A percentile compares a stretch with the other conserved stretches of the same genome.
Evolutionary conservation across 2,329 filamentous ascomycete species (phyloP).

Genomic region (Pseudogymnoascus sp.): DNA sequence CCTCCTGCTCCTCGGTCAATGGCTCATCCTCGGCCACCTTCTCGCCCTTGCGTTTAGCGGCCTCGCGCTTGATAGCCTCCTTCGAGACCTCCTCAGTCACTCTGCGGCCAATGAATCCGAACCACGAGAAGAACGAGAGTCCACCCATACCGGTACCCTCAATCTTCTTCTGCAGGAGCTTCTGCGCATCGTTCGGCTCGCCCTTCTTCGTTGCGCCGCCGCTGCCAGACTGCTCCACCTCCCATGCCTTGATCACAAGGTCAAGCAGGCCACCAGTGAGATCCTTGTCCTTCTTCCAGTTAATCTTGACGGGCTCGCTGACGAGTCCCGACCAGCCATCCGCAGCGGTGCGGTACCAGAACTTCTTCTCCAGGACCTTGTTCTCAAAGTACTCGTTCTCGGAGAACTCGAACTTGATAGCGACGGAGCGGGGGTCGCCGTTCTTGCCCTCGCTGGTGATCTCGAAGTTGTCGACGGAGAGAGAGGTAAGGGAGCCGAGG

Average conservation of each 20-base stretch:
- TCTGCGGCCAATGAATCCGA: conserved; percentile 66
- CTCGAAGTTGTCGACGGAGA: conserved; percentile 76
- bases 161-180: conserved; percentile 45
- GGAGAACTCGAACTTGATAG: conserved; percentile 68
- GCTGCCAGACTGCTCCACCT: conserved; percentile 44
- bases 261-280: conserved; percentile 72
- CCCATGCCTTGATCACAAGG: conserved; percentile 60
- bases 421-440: conserved; percentile 73
- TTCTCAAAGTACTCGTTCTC: conserved; percentile 79
- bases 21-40: conserved; percentile 34
- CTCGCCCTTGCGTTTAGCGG: conserved; percentile 42
- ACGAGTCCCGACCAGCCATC: conserved; percentile 69
- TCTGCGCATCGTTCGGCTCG: conserved; percentile 38
- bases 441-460: conserved; percentile 47
- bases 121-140: conserved; percentile 81
- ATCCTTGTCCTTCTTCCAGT: conserved; percentile 82
- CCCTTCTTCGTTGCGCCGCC: conserved; percentile 20
- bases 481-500: conserved; percentile 53
- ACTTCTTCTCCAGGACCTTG: conserved; percentile 76
- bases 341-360: conserved; percentile 68
- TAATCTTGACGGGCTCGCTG: conserved; percentile 78
- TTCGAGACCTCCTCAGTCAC: conserved; percentile 65
- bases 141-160: conserved; percentile 52
- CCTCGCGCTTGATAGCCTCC: conserved; percentile 50
- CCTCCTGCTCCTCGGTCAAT: conserved; percentile 35